Conservation (phyloP, 768 basidiomycete genomes). For the Mycena albidolilacea region DNA sequence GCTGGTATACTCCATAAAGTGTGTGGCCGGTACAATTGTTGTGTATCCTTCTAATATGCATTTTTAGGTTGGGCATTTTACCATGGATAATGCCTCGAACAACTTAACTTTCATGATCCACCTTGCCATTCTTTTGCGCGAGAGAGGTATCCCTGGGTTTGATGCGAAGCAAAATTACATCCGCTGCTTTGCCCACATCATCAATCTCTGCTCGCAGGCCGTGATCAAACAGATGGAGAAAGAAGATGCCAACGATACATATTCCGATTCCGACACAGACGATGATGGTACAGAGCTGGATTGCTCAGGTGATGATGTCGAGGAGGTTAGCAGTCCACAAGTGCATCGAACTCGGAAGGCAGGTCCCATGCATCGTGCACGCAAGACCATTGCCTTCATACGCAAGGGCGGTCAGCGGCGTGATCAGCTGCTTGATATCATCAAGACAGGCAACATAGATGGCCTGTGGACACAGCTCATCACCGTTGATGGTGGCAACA, state of each 20-base stretch:
- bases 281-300: neutral
- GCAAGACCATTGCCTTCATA: conserved; percentile 9
- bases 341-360: neutral
- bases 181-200: neutral
- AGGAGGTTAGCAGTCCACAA: neutral
- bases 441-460: neutral
- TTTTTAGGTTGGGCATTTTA: conserved; percentile 3
- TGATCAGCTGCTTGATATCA: conserved; percentile 9
- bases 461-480: conserved; percentile 4
- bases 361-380: neutral
- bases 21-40: neutral
- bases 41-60: neutral
- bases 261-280: conserved; percentile 4
- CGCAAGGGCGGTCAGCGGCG: conserved; percentile 12
- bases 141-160: conserved; percentile 6
- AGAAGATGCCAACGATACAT: neutral
- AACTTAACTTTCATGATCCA: neutral
- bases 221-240: conserved; percentile 10
- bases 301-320: neutral
- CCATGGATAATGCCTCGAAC: neutral
- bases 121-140: conserved; percentile 3
- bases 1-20: neutral
- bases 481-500: conserved; percentile 4
- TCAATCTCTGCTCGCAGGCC: conserved; percentile 1
- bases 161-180: neutral